Evolutionary conservation across 2,329 filamentous ascomycete genomes (phyloP), one percentile per base, ranked within the genome.

Genomic region (Botrytis medusae): DNA sequence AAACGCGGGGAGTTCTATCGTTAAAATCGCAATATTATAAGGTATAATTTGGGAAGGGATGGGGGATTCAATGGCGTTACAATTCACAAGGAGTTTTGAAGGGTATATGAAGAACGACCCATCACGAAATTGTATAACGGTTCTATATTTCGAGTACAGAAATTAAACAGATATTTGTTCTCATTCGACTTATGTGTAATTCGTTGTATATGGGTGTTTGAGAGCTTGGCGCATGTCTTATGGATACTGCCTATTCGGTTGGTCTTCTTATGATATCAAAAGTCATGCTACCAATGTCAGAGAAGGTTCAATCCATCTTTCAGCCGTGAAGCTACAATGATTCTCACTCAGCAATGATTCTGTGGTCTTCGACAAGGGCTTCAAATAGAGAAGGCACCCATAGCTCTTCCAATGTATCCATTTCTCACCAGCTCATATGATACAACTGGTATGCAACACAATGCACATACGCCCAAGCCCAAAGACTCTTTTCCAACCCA

Each of bases 1-100:
- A 98, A 97, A 89, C 88, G 96, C 76, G 95, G 95, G 80, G 96
- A 99, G 84, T 99, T 98, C 81, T 99, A 99, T 83, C 88, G 95
- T 79, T 98, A 78, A 82, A 65, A 9, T 22, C 51, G 60, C 63
- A 54, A 40, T n/a, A 70, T 69, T 40, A 51, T 34, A 54, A 37
- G 42, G 63, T 48, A 69, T 69, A 51, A 68, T 69, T 22, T 44
- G 34, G 29, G 54, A 42, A 67, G 48, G 59, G 22, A 32, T 57
- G 44, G 37, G 51, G 57, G 67, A 34, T 42, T 54, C 54, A 51
- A 69, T 73, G 77, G 77, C 74, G 77, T 77, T 70, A 61, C 37
- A 42, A 8, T 69, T 48, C 29, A 69, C 16, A 29, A 22, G 63
- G 63, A 57, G 54, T 72, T 69, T 22, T 62, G 37, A 34, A 69